Evolutionary conservation across 78 protist genomes (phyloP).

Genomic region (Dictyostelium intermedium): DNA sequence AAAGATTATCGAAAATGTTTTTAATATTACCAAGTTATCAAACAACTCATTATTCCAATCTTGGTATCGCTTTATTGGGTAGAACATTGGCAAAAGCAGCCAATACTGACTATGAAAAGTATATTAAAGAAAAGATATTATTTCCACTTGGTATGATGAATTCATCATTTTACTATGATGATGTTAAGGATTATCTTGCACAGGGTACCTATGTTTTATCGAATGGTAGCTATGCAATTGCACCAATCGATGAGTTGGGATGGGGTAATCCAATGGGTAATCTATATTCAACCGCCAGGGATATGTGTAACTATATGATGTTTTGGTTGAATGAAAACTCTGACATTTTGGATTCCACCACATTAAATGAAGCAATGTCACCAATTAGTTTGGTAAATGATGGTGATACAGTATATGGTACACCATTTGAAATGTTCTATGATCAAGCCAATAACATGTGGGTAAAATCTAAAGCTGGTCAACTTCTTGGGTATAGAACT

Average conservation of each 20-base stretch:
- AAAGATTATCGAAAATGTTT: not conserved
- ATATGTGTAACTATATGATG: slow-evolving; percentile 37
- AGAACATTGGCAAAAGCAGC: slow-evolving; percentile 14
- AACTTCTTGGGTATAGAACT: slow-evolving; percentile 2
- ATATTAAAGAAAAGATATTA: slow-evolving; percentile 20
- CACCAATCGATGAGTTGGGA: slow-evolving; percentile 4
- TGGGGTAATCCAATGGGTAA: slow-evolving; percentile 73
- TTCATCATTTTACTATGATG: slow-evolving; percentile 15
- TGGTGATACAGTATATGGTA: slow-evolving; percentile 59
- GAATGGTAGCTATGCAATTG: slow-evolving; percentile 18
- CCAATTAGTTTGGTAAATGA: slow-evolving; percentile 30
- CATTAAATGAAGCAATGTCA: slow-evolving; percentile 43
- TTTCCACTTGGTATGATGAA: slow-evolving; percentile 52
- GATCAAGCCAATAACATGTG: slow-evolving; percentile 22
- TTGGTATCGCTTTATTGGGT: slow-evolving; percentile 51
- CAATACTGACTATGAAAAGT: slow-evolving; percentile 13
- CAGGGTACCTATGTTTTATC: not conserved
- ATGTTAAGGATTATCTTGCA: slow-evolving; percentile 17
- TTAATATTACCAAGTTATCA: slow-evolving; percentile 51
- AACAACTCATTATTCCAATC: slow-evolving; percentile 50
- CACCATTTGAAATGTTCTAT: slow-evolving; percentile 78
- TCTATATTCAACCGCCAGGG: slow-evolving; percentile 32
- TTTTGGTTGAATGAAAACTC: slow-evolving; percentile 30
- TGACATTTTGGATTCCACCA: slow-evolving; percentile 12
- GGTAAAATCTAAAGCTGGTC: slow-evolving; percentile 55